These are phyloP conservation scores for Tetragonia tetragonoides DNA, from an alignment of 148 eudicot species.

Conservation along the genomic window DNA sequence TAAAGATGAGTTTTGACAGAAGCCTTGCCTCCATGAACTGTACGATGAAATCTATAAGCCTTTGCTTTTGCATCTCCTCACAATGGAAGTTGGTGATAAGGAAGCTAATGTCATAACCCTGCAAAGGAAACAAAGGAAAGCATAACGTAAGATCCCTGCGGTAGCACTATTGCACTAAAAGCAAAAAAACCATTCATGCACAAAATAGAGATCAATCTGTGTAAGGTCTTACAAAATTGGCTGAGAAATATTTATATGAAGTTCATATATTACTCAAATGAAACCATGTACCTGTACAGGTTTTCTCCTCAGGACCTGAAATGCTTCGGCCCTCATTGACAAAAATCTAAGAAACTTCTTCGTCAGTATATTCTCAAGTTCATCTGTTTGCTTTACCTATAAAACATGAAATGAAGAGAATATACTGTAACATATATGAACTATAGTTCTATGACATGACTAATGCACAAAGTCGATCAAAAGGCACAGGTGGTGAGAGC, in stretches of 20 bases:
- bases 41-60: conserved; percentile 93
- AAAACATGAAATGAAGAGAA: neutral
- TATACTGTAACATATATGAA: neutral
- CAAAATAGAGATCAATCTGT: neutral
- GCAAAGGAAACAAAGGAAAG: conserved; percentile 32
- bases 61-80: conserved; percentile 93
- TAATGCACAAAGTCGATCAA: conserved; percentile 5
- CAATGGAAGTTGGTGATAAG: conserved; percentile 96
- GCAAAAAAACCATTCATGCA: neutral
- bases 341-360: conserved; percentile 94
- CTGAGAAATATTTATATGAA: too few species aligned
- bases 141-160: neutral
- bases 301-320: conserved; percentile 92
- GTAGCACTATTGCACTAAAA: neutral
- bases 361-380: conserved; percentile 88
- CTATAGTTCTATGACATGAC: neutral
- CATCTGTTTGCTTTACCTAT: conserved; percentile 96
- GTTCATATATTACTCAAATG: neutral
- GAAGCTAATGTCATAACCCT: conserved; percentile 99
- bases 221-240: neutral
- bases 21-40: conserved; percentile 95
- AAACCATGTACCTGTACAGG: conserved; percentile 73
- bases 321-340: conserved; percentile 99
- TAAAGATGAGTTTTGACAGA: neutral
- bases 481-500: neutral